Evolutionary conservation across 2,329 filamentous ascomycete genomes (phyloP), one percentile per base, ranked within the genome.

Genomic region (Ophiostoma sp.): DNA sequence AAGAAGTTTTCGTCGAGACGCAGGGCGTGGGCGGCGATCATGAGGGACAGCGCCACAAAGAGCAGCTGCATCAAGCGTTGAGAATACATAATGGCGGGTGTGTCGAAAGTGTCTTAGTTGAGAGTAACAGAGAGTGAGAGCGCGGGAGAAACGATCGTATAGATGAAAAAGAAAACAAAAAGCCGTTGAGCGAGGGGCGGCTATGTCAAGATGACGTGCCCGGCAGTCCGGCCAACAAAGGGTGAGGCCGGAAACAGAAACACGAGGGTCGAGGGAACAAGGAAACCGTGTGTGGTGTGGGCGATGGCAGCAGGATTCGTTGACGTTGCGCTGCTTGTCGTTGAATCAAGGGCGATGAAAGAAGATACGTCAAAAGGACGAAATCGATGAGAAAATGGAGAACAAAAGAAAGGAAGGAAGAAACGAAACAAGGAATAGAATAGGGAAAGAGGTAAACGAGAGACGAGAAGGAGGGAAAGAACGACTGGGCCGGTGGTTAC

Each of bases 31-130:
- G 84, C 84, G 50, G 85, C 80, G 63, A 82, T 82, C 71, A 84
- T 75, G 73, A 86, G 78, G 59, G 85, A 85, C 70, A 88, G 80
- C 59, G 84, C 85, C 76, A 87, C 80, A 75, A 88, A 78, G 73
- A 89, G 79, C 74, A 88, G 78, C 77, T 84, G 82, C 45, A 87
- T 74, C 69, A 85, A 76, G 73, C 83, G 83, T 71, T 80, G 81
- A 36, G 84, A 80, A 78, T 85, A 85, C 87, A 89, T 89, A 72
- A 9, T 45, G 57, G 22, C 36, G 19, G 57, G 22, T 17, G 28
- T 11, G 25, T 7, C 33, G 42, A 28, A 45, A 11, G 19, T 7
- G 19, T 25, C 12, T 12, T 22, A 39, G 36, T 45, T 45, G 36
- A 42, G 11, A 3, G 15, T 1, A 12, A 45, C 8, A 17, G n/a